Evolutionary conservation across 1,284 basidiomycete genomes (phyloP), one percentile per base, ranked within the genome.

Genomic region (Cerrena zonata): DNA sequence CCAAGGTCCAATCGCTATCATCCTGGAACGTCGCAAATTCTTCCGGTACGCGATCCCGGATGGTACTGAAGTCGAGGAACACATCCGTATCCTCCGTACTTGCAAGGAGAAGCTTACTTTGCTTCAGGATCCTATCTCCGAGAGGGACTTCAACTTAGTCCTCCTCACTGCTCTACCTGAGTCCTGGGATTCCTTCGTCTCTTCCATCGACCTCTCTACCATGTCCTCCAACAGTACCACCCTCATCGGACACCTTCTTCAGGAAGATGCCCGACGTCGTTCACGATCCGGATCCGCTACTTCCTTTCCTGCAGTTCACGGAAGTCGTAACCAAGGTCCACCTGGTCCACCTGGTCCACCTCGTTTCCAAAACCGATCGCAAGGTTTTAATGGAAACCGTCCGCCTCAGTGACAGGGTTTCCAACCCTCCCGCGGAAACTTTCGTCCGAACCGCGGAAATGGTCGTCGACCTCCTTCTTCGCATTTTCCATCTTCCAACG

Each of bases 1-100:
- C 5, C 48, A 53, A 23, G 66, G 67, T 12, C 44, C 57, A 18
- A 55, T 65, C 15, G 58, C 48, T 3, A 40, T 36, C 12, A 38
- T 51, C 13, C 36, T 47, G 18, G 19, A 34, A 12, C 26, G 50
- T 3, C 21, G 45, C 3, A 47, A 51, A 26, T 22, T 51, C 34
- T 22, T 47, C 11, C 27, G 37, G 4, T 47, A 47, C 48, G 19
- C 15, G 4, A 43, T 49, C 7, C 22, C 43, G 4, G 45, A 48
- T 19, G 50, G 45, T n/a, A 25, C 45, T 5, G 30, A 52, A 19
- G 48, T 52, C 18, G 50, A 52, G 46, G 50, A 52, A 36, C 45
- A 52, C 21, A 41, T 52, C 23, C 25, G 50, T 4, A 47, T 34
- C 5, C 11, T 52, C 12, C 45, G 46, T 10, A 26, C 36, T 5